phyloP scores from a whole-genome alignment of 768 basidiomycete species.

The Suillus fuscotomentosus region DNA sequence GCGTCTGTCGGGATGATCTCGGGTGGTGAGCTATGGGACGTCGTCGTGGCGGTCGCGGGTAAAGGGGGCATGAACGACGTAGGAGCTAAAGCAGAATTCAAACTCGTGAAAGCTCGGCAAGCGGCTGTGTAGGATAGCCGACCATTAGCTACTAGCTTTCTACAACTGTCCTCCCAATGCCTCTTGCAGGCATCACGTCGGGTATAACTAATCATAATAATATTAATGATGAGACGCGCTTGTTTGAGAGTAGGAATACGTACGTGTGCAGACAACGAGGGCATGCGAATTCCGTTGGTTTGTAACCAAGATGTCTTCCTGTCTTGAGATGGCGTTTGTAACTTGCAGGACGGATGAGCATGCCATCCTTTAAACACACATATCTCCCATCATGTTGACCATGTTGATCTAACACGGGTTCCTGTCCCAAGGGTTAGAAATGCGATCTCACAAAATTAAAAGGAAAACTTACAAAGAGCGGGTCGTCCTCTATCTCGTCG shows the following conservation, averaged over 20 bases:
- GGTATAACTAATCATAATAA: not conserved
- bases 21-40: not conserved
- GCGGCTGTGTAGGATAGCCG: too few species aligned
- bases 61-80: too few species aligned
- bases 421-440: not conserved
- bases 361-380: not conserved
- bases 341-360: not conserved
- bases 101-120: not conserved
- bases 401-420: not conserved
- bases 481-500: not conserved
- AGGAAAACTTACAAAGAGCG: not conserved
- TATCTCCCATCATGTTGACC: not conserved
- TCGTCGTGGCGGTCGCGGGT: too few species aligned
- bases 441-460: not conserved
- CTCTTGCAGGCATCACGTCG: not conserved
- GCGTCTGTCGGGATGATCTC: not conserved
- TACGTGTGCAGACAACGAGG: not conserved
- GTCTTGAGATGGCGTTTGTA: not conserved
- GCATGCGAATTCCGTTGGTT: not conserved
- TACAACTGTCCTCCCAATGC: not conserved
- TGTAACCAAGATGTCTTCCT: not conserved
- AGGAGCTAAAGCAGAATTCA: not conserved
- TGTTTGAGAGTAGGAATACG: not conserved
- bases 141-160: not conserved
- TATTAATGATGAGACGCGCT: not conserved